Base-by-base conservation (phyloP, 768 basidiomycete species). In the Cubamyces sp. region DNA sequence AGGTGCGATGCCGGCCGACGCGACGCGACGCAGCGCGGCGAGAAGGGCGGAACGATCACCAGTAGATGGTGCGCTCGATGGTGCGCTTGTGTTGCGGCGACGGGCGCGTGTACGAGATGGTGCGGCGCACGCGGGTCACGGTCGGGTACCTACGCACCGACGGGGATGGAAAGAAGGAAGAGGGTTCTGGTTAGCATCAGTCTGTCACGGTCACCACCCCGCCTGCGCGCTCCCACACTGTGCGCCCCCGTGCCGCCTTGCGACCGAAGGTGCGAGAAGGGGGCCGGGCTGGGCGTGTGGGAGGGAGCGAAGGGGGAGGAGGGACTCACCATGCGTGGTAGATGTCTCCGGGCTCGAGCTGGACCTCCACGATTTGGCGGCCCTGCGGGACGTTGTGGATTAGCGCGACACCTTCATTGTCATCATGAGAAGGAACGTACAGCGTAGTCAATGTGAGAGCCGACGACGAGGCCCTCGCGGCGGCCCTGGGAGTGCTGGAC, bases 291-390 rank as follows among this genome's bases (percentile, higher is more conserved):
- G n/a, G 5, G 46, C 23, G 48, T 12, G 37, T 15, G 45, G 25
- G 25, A 41, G 51, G 25, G 18, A 4, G 34, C 18, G 18, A 34
- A 26, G 28, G 47, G 9, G 25, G 7, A 39, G 25, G 52, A 8
- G 25, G 26, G 19, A 66, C 71, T 54, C 57, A 87, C 87, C 85
- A 89, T 46, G 88, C 86, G 57, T 87, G 77, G 82, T 87, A 89
- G 57, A 91, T 70, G 57, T 89, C 85, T 28, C 80, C 78, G 16
- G 81, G 76, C 60, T 92, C 90, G 60, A 94, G 83, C 71, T 90
- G 91, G 30, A 94, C 88, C 71, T 92, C 89, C 64, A 94, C 77
- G 66, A 93, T 82, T 77, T 91, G 89, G 59, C 91, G 87, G 55
- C 91, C 92, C 92, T 94, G 48, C n/a, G 34, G 3, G 8, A 19